A percentile compares a stretch with the other conserved stretches of the same genome.
phyloP scores from a whole-genome alignment of 2,329 filamentous ascomycete genomes.

The Fusarium virguliforme region DNA sequence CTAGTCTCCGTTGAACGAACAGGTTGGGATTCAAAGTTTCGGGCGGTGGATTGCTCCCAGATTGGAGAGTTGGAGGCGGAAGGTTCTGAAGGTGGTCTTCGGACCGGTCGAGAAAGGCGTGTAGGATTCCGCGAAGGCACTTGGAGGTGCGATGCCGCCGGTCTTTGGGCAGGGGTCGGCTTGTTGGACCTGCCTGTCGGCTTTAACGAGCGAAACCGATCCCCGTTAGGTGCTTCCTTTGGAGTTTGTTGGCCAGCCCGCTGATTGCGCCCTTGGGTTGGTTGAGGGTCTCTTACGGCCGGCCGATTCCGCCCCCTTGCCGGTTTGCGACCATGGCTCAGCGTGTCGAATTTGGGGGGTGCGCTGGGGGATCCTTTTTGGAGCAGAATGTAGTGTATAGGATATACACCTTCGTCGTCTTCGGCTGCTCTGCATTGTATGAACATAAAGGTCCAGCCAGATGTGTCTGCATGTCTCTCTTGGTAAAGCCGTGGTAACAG shows the following conservation, averaged over 20 bases:
- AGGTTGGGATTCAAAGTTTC: background rate
- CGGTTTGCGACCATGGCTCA: constrained; percentile 7
- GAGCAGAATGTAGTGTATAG: constrained; percentile 44
- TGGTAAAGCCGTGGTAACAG: constrained; percentile 40
- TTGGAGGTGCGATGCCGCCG: constrained; percentile 5
- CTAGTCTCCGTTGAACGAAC: background rate
- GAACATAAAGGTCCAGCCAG: constrained; percentile 32
- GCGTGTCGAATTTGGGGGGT: constrained; percentile 20
- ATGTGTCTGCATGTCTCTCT: constrained; percentile 38
- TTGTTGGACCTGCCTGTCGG: background rate
- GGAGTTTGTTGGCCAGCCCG: background rate
- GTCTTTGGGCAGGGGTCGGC: background rate
- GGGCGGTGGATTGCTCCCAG: background rate
- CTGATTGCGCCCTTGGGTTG: constrained; percentile 17
- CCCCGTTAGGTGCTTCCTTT: background rate
- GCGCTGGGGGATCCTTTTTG: constrained; percentile 23
- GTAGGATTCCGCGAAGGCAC: background rate
- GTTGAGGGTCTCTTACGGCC: background rate
- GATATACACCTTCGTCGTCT: constrained; percentile 38
- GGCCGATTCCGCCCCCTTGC: constrained; percentile 4
- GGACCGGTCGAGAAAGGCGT: constrained; percentile 1
- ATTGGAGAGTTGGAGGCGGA: background rate
- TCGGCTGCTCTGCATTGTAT: constrained; percentile 40
- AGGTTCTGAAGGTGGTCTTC: background rate
- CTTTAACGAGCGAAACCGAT: constrained; percentile 4